Conservation (phyloP, 169 alveolate species). For the Amoebophrya sp. region DNA sequence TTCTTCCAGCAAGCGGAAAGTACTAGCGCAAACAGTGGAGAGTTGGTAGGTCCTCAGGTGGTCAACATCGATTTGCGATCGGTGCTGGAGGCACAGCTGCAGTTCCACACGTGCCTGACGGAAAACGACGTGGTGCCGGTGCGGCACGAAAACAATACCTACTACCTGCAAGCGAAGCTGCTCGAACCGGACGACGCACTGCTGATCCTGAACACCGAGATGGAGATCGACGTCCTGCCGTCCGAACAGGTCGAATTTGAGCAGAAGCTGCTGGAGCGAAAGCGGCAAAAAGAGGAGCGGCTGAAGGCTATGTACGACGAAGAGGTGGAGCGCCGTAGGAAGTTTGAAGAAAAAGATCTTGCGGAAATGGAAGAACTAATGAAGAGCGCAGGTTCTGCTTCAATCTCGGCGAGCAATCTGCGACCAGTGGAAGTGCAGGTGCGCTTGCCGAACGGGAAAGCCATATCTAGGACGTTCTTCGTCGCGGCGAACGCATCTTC, state of each 20-base stretch:
- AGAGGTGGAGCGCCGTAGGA: not conserved
- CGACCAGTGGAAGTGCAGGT: not conserved
- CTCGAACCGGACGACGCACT: conserved; percentile 3
- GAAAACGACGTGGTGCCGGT: not conserved
- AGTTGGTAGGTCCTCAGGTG: not conserved
- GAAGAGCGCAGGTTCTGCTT: no score
- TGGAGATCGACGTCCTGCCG: not conserved
- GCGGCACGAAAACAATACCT: not conserved
- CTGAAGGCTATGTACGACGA: not conserved
- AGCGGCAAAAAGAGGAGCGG: not conserved
- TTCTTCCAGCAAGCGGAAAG: no score
- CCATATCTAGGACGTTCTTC: not conserved
- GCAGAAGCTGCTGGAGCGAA: not conserved
- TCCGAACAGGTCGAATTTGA: not conserved
- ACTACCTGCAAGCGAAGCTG: conserved; percentile 5
- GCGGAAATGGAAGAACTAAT: no score
- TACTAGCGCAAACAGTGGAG: no score
- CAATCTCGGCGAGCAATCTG: not conserved
- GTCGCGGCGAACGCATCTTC: not conserved
- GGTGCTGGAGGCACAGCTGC: not conserved
- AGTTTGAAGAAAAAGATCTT: not conserved
- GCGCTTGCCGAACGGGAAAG: not conserved
- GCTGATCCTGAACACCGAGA: not conserved
- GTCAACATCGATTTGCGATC: not conserved
- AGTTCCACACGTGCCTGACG: not conserved